Evolutionary conservation across 2,329 filamentous ascomycete species (phyloP).

Genomic region (Microsporum ferrugineum): DNA sequence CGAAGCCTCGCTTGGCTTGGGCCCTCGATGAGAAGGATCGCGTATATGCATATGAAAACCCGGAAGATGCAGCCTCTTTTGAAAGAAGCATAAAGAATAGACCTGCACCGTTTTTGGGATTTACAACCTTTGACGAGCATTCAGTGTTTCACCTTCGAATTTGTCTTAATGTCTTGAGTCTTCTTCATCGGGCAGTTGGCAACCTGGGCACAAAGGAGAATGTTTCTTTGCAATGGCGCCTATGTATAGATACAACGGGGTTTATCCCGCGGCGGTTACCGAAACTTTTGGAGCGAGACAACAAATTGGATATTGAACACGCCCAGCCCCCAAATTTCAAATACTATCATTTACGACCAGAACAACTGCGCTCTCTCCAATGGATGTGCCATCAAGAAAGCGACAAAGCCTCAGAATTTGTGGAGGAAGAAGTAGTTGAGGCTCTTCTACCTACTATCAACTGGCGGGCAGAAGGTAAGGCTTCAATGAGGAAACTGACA

Average conservation of each 20-base stretch:
- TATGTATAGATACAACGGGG: conserved; percentile 37
- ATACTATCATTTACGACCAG: conserved; percentile 33
- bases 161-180: conserved; percentile 28
- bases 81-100: conserved; percentile 42
- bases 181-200: conserved; percentile 27
- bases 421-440: conserved; percentile 48
- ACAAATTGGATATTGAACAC: conserved; percentile 26
- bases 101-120: conserved; percentile 34
- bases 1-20: conserved; percentile 26
- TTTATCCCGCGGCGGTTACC: conserved; percentile 24
- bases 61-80: conserved; percentile 38
- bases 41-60: conserved; percentile 41
- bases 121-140: conserved; percentile 23
- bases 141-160: conserved; percentile 29
- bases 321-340: conserved; percentile 29
- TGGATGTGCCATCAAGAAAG: conserved; percentile 52
- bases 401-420: conserved; percentile 30
- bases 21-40: conserved; percentile 19
- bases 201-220: conserved; percentile 17
- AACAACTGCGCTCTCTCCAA: conserved; percentile 44
- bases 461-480: conserved; percentile 48
- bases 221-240: conserved; percentile 33
- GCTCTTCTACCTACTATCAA: conserved; percentile 38
- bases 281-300: conserved; percentile 35
- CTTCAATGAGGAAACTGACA: conserved; percentile 25